These are phyloP conservation scores for Suhomyces kilbournensis DNA, from an alignment of 805 yeast species.

Conservation along the genomic window DNA sequence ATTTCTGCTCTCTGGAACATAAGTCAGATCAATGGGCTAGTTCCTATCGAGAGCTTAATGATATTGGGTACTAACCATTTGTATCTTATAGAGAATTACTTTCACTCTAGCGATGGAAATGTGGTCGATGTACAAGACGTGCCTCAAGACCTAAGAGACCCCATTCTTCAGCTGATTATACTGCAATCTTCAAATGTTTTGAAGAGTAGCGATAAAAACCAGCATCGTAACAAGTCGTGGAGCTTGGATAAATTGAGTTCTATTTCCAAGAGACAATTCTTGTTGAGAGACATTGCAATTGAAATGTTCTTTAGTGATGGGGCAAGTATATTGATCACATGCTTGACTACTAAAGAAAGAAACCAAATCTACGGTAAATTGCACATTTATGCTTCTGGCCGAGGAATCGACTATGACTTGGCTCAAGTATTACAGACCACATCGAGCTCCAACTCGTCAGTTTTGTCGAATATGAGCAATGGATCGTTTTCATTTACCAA, in stretches of 20 bases:
- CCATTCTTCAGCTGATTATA: conserved; percentile 61
- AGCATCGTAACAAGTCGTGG: conserved; percentile 59
- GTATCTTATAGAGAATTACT: conserved; percentile 69
- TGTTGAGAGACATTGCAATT: conserved; percentile 75
- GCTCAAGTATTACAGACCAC: conserved; percentile 49
- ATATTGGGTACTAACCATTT: conserved; percentile 64
- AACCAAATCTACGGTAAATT: conserved; percentile 54
- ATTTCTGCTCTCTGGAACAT: conserved; percentile 74
- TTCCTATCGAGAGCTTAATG: conserved; percentile 69
- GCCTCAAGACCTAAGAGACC: conserved; percentile 59
- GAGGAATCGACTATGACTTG: conserved; percentile 53
- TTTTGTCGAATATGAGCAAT: neutral
- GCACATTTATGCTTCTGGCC: conserved; percentile 46
- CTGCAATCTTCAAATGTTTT: conserved; percentile 38
- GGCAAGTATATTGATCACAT: conserved; percentile 65
- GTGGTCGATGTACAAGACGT: conserved; percentile 69
- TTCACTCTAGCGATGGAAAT: conserved; percentile 47
- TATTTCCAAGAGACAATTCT: conserved; percentile 69
- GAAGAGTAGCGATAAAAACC: conserved; percentile 18
- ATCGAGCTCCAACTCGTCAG: conserved; percentile 2
- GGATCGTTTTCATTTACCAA: conserved; percentile 25
- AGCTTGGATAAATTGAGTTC: conserved; percentile 55
- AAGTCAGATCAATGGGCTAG: conserved; percentile 72
- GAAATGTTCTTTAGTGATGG: conserved; percentile 77
- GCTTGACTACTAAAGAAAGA: conserved; percentile 49